Evolutionary conservation across 2,329 filamentous ascomycete species (phyloP).

Genomic region (Pezicula radicicola): DNA sequence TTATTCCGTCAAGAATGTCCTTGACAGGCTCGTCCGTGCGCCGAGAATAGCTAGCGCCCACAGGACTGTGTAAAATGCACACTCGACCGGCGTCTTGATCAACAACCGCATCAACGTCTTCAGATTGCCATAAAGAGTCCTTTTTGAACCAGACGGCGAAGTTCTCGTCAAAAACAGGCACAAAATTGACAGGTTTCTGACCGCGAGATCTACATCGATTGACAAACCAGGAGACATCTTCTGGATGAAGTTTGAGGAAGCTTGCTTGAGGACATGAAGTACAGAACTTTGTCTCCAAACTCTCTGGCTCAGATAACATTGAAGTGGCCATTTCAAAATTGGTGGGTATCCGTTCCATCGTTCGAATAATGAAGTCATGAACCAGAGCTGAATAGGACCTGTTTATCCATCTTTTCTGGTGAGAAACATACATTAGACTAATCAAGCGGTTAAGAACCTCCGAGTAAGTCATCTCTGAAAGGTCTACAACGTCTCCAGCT

Average conservation of each 20-base stretch:
- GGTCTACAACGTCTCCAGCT: constrained; percentile 71
- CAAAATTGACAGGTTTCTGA: constrained; percentile 96
- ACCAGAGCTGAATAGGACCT: constrained; percentile 73
- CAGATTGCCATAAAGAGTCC: constrained; percentile 98
- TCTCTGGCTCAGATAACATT: too few species aligned
- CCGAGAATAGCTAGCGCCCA: constrained; percentile 86
- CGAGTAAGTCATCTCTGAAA: constrained; percentile 90
- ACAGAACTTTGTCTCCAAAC: too few species aligned
- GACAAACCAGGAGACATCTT: constrained; percentile 96
- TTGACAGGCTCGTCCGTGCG: constrained; percentile 91
- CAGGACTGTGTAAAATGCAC: constrained; percentile 93
- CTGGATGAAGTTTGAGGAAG: too few species aligned
- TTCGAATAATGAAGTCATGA: constrained; percentile 88
- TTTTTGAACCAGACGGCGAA: constrained; percentile 99
- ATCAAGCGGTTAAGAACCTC: constrained; percentile 82
- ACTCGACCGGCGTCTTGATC: constrained; percentile 94
- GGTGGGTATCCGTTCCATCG: constrained; percentile 77
- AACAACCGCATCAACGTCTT: constrained; percentile 93
- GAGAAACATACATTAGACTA: constrained; percentile 83
- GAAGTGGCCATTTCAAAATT: too few species aligned
- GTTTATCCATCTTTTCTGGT: constrained; percentile 86
- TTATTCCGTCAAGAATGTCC: constrained; percentile 88
- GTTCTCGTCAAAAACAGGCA: constrained; percentile 91
- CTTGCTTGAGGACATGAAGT: too few species aligned
- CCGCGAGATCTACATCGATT: constrained; percentile 85